phyloP scores from a whole-genome alignment of 2,329 filamentous ascomycete genomes.

The Exophiala bonariae region DNA sequence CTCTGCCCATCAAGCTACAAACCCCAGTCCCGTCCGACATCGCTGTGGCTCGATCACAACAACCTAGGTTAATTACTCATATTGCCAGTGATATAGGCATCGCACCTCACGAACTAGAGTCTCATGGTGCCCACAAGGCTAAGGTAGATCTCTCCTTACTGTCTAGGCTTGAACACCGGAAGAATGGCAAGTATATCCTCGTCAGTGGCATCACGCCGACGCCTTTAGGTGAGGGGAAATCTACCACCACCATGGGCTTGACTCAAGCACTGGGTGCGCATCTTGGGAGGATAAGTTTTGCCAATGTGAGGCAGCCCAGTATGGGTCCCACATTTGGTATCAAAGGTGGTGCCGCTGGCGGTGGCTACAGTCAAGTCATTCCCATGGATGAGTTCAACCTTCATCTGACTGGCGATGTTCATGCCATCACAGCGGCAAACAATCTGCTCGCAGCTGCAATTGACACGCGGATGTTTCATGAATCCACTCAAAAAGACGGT shows the following conservation, averaged over 20 bases:
- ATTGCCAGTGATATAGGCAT: slow-evolving; percentile 87
- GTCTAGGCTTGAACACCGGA: slow-evolving; percentile 80
- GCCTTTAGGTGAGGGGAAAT: slow-evolving; percentile 95
- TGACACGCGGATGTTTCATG: slow-evolving; percentile 97
- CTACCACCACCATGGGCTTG: slow-evolving; percentile 93
- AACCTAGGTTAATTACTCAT: slow-evolving; percentile 85
- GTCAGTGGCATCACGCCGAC: slow-evolving; percentile 97
- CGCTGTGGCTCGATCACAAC: slow-evolving; percentile 82
- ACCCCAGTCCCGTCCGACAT: slow-evolving; percentile 93
- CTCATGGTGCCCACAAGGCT: slow-evolving; percentile 92
- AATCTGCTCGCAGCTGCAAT: slow-evolving; percentile 95
- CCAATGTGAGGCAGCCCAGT: slow-evolving; percentile 94
- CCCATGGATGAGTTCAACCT: slow-evolving; percentile 99
- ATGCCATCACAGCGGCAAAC: slow-evolving; percentile 95
- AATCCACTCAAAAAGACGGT: slow-evolving; percentile 89
- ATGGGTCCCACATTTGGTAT: slow-evolving; percentile 98
- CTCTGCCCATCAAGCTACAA: slow-evolving; percentile 78
- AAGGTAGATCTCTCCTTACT: slow-evolving; percentile 86
- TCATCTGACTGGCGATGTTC: slow-evolving; percentile 95
- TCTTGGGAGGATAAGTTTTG: slow-evolving; percentile 82
- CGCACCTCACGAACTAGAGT: slow-evolving; percentile 83
- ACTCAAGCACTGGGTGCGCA: slow-evolving; percentile 91
- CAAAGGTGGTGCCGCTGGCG: slow-evolving; percentile 95
- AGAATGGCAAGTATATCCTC: slow-evolving; percentile 85
- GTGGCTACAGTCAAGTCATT: slow-evolving; percentile 98